Conservation (phyloP, 2,329 filamentous ascomycete genomes). For the Talaromyces funiculosus region DNA sequence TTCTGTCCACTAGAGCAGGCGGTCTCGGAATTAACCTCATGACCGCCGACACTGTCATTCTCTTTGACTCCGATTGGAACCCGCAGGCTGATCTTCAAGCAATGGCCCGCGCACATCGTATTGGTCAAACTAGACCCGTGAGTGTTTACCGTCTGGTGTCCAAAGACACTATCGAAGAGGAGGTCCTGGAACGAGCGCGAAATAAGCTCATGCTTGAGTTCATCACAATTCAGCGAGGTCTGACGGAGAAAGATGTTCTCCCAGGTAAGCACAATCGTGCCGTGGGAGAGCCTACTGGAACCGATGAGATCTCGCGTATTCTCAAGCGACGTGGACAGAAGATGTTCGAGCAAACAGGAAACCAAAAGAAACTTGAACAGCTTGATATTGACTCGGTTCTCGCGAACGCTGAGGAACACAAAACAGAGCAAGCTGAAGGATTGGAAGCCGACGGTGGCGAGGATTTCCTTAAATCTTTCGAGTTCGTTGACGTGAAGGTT, state of each 20-base stretch:
- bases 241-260: slow-evolving; percentile 87
- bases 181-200: slow-evolving; percentile 88
- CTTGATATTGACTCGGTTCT: slow-evolving; percentile 96
- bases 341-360: slow-evolving; percentile 96
- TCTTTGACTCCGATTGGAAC: slow-evolving; percentile 96
- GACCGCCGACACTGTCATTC: slow-evolving; percentile 95
- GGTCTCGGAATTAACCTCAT: slow-evolving; percentile 98
- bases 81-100: slow-evolving; percentile 96
- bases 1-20: slow-evolving; percentile 90
- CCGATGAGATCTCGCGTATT: slow-evolving; percentile 92
- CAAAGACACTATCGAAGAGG: slow-evolving; percentile 97
- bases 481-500: slow-evolving; percentile 96
- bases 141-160: slow-evolving; percentile 95
- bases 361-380: slow-evolving; percentile 93
- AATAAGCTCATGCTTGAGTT: slow-evolving; percentile 98
- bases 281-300: slow-evolving; percentile 75
- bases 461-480: slow-evolving; percentile 82
- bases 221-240: slow-evolving; percentile 91
- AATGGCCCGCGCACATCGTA: slow-evolving; percentile 96
- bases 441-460: slow-evolving; percentile 94
- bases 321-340: slow-evolving; percentile 97
- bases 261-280: slow-evolving; percentile 69
- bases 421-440: slow-evolving; percentile 90
- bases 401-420: slow-evolving; percentile 93
- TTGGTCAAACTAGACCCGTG: slow-evolving; percentile 92